Evolutionary conservation across 208 protist genomes (phyloP).

Genomic region (Zelonia costaricensis): DNA sequence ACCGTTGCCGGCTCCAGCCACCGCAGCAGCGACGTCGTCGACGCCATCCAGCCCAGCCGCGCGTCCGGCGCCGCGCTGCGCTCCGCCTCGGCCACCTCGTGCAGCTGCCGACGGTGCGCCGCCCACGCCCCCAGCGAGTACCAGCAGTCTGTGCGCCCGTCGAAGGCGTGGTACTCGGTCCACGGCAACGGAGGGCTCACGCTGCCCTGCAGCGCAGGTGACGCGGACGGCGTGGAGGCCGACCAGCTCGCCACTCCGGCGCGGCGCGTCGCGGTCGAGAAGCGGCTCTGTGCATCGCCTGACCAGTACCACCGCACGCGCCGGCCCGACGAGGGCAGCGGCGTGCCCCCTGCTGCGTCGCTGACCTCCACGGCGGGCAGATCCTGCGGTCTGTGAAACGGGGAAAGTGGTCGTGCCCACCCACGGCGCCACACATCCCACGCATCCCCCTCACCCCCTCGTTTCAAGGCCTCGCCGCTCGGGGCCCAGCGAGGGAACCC

Average conservation of each 20-base stretch:
- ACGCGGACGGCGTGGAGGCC: neutral
- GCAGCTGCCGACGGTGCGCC: conserved; percentile 5
- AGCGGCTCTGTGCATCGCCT: conserved; percentile 19
- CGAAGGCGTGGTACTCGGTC: conserved; percentile 35
- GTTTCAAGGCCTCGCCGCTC: too few relatives aligned
- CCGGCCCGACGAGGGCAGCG: conserved; percentile 13
- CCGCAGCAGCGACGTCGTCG: conserved; percentile 18
- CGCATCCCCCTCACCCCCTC: neutral
- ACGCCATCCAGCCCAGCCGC: conserved; percentile 11
- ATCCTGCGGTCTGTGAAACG: too few relatives aligned
- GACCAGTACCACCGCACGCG: conserved; percentile 37
- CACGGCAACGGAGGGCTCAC: conserved; percentile 31
- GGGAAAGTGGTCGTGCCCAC: too few relatives aligned
- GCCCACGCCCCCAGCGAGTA: conserved; percentile 30
- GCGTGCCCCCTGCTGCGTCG: neutral
- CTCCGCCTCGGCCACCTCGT: neutral
- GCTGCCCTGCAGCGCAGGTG: neutral
- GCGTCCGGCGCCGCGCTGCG: neutral
- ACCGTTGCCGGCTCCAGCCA: conserved; percentile 29
- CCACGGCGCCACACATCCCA: too few relatives aligned
- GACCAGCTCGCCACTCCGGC: neutral
- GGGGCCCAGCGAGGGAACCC: too few relatives aligned
- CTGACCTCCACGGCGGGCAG: too few relatives aligned
- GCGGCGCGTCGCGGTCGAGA: conserved; percentile 15
- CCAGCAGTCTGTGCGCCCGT: conserved; percentile 54